Evolutionary conservation across 1,284 basidiomycete genomes (phyloP), one percentile per base, ranked within the genome.

Genomic region (Cutaneotrichosporon sp.): DNA sequence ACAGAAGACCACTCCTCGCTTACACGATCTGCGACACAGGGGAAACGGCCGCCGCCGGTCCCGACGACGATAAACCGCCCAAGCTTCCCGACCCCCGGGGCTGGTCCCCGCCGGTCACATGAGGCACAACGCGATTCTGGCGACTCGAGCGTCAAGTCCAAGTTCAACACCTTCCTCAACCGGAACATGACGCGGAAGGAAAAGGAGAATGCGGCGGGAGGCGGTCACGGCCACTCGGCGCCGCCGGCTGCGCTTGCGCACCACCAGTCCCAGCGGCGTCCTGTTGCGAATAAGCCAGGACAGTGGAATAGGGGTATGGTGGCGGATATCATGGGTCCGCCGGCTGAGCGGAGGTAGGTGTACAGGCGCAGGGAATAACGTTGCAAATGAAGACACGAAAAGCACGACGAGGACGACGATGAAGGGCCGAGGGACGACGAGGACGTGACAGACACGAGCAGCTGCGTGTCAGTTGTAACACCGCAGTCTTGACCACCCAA

Each of bases 281-380:
- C 38, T 9, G 33, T 53, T 2, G 43, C 63, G 37, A 69, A 70
- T 53, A 61, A 64, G 44, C 71, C 71, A 5, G 67, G 64, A 20
- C 61, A 54, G 53, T 73, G 71, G 71, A 67, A 72, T 52, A 55
- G 61, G 46, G 60, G 63, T 51, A 68, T 70, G 65, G 71, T 73
- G 4, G 65, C 62, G 26, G 66, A 55, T 22, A 70, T 73, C 48
- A 73, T 73, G 71, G 71, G 71, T 5, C 65, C 66, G 20, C 63
- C 68, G 3, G 42, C 42, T 20, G 42, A 29, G 27, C 42, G 42
- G 17, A 27, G 42, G 16, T 24, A 41, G 24, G 38, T 41, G 11
- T 41, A 41, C 14, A 24, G 22, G 2, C 5, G 26, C 5, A 20
- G 25, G 6, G 19, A 39, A 11, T 12, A 10, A 5, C 14, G 22